Percentiles rank a stretch among this genome's conserved stretches.
Evolutionary conservation across 2,329 filamentous ascomycete species (phyloP).

Genomic region (Cladosporium sphaerospermum): DNA sequence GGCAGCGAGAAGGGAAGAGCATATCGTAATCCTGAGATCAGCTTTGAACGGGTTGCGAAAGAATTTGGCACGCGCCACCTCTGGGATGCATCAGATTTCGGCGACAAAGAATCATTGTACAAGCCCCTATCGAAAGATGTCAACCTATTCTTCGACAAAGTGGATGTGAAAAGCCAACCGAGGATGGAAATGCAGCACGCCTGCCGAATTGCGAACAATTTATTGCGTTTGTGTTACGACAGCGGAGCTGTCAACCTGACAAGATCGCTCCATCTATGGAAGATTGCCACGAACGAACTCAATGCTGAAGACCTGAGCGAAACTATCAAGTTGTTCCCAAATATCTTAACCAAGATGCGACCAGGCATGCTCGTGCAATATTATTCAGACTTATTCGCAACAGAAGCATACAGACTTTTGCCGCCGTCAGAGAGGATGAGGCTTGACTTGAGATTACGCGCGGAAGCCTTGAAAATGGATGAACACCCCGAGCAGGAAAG

Average conservation of each 20-base stretch:
- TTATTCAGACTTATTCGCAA: neutral
- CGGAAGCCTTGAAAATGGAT: slow-evolving; percentile 1
- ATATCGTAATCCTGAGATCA: neutral
- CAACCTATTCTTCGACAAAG: neutral
- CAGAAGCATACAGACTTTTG: neutral
- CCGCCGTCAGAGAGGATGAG: neutral
- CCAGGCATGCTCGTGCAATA: neutral
- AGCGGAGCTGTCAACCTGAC: neutral
- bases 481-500: neutral
- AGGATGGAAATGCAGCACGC: neutral
- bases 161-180: neutral
- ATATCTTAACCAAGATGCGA: neutral
- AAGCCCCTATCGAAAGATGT: neutral
- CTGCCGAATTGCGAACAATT: neutral
- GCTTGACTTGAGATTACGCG: neutral
- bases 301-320: neutral
- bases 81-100: neutral
- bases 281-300: neutral
- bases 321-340: neutral
- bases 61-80: neutral
- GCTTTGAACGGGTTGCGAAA: neutral
- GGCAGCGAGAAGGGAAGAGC: neutral
- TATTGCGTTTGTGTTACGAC: neutral
- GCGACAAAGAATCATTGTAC: too few species aligned
- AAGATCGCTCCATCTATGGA: slow-evolving; percentile 2